Conservation (phyloP, 805 yeast species). For the Candida tibetensis region DNA sequence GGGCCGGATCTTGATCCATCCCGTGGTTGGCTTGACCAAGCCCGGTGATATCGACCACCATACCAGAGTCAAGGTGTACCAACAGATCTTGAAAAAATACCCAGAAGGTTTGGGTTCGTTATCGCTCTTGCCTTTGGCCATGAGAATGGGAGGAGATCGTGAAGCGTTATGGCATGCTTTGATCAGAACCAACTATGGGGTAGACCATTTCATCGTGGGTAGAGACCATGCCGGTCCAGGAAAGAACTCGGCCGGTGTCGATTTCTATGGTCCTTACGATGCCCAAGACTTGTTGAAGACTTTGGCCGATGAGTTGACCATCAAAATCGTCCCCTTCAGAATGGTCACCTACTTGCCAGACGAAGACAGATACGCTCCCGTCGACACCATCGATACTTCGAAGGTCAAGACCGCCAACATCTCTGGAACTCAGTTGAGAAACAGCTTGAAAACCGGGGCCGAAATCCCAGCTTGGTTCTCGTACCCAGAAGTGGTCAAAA, state of each 20-base stretch:
- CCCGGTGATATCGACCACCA: conserved; percentile 98
- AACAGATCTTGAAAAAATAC: conserved; percentile 86
- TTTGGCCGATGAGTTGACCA: conserved; percentile 73
- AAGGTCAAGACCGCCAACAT: conserved; percentile 78
- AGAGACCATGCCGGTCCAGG: conserved; percentile 99
- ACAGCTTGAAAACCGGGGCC: conserved; percentile 79
- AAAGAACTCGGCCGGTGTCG: conserved; percentile 78
- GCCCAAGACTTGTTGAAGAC: conserved; percentile 86
- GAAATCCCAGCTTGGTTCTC: conserved; percentile 97
- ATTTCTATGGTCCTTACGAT: conserved; percentile 95
- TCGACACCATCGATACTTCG: conserved; percentile 80
- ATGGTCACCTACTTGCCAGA: conserved; percentile 96
- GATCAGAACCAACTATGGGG: conserved; percentile 94
- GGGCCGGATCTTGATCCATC: conserved; percentile 77
- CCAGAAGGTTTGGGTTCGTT: conserved; percentile 92
- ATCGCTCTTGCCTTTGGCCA: conserved; percentile 87
- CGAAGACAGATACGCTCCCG: conserved; percentile 91
- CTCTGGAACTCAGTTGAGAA: conserved; percentile 92
- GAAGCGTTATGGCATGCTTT: conserved; percentile 99
- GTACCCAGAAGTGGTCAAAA: conserved; percentile 91
- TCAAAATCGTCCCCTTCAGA: conserved; percentile 92
- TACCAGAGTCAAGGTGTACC: conserved; percentile 93
- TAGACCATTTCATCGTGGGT: conserved; percentile 95
- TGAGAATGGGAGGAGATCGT: conserved; percentile 99
- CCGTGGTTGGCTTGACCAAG: conserved; percentile 94